A percentile compares a stretch with the other conserved stretches of the same genome.
phyloP scores from a whole-genome alignment of 2,329 filamentous ascomycete genomes.

The Penicillium sp. region DNA sequence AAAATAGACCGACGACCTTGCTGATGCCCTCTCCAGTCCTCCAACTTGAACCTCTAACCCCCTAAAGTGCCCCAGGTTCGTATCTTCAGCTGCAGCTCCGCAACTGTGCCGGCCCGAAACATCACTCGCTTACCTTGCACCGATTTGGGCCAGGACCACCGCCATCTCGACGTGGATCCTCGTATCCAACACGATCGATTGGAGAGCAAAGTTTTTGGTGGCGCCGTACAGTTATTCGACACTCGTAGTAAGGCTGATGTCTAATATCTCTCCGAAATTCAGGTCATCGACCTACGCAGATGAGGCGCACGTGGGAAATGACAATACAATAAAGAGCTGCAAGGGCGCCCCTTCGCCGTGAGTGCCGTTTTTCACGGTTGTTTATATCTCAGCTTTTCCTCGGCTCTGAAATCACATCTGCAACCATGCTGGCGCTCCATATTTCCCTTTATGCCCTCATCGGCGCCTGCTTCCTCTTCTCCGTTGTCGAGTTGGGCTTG shows the following conservation, averaged over 20 bases:
- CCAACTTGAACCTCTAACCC: neutral
- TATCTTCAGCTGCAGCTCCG: neutral
- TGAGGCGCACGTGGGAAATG: constrained; percentile 7
- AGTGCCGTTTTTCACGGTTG: neutral
- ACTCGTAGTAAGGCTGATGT: constrained; percentile 7
- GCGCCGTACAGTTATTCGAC: neutral
- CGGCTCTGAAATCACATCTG: neutral
- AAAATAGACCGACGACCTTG: neutral
- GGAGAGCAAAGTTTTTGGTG: constrained; percentile 1
- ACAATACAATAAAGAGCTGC: constrained; percentile 9
- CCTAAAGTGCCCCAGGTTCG: neutral
- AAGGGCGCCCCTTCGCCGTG: constrained; percentile 5
- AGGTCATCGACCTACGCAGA: too few relatives aligned
- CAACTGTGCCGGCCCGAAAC: constrained; percentile 6
- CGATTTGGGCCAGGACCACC: constrained; percentile 8
- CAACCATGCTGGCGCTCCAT: constrained; percentile 22
- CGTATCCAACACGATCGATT: constrained; percentile 16
- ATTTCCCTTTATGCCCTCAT: constrained; percentile 26
- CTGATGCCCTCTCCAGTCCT: neutral
- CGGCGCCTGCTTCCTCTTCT: constrained; percentile 23
- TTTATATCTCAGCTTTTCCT: neutral
- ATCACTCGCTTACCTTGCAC: constrained; percentile 23
- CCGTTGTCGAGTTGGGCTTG: constrained; percentile 31
- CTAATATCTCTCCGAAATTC: neutral
- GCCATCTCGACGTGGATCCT: constrained; percentile 15